Evolutionary conservation across 257 asterid species (phyloP), one percentile per base, ranked within the genome.

Genomic region (Eustoma russellianum): DNA sequence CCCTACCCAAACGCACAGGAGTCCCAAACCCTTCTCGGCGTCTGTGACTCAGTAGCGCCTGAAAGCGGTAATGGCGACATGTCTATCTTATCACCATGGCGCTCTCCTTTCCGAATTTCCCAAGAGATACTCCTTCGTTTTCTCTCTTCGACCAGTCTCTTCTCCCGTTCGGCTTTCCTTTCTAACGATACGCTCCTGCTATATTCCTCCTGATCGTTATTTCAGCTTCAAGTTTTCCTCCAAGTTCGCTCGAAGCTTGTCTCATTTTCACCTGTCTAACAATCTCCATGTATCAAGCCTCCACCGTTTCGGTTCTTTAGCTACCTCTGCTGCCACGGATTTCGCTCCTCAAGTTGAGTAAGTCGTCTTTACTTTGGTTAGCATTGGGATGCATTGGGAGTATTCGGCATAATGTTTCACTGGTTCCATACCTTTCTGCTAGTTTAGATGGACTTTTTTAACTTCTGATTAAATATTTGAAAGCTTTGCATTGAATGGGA

Each of bases 241-340:
- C 43, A 56, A 71, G 35, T 40, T 79, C 43, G 66, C 80, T 58
- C 56, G 77, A 62, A 68, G 65, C 68, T 80, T 76, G 52, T 80
- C 81, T 19, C 65, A 56, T 15, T 53, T 73, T 46, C 53, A 73
- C 54, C 61, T 65, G 17, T 48, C 74, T 13, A 62, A 59, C 41
- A 64, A 69, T 44, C 66, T 70, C 0, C 80, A 80, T 9, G 55
- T 56, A 16, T 75, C 80, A 8, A 68, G 70, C 61, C 83, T 85
- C 50, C 82, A 67, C 41, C 69, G 77, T 41, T 88, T 88, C 73
- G 75, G 81, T 69, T 79, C 89, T 64, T 77, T 80, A 72, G 83
- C 88, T 65, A 48, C 74, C 15, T 38, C 61, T 17, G 43, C 76
- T 28, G 28, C 79, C 40, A 30, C 73, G 52, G 50, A 70, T 49